Base-by-base conservation (phyloP, 2,329 filamentous ascomycete genomes). In the Sclerotinia nivalis region DNA sequence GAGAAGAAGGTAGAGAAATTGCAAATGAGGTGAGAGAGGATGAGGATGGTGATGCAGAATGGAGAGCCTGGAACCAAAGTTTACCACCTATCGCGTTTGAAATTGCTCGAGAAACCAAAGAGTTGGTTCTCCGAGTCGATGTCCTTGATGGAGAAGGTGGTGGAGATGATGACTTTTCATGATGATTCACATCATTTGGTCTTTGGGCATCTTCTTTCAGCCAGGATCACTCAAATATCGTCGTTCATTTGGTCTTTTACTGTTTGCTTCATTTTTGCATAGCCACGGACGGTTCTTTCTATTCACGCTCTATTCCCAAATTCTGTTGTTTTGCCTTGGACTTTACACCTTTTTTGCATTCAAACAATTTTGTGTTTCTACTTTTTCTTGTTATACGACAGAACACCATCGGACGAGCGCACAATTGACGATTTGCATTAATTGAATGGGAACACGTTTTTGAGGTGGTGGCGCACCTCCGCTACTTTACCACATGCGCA, bases 71-170 rank as follows among this genome's bases (percentile, higher is more conserved):
- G 83, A 90, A 86, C 68, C 89, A 91, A 78, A 89, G 87, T 40
- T 82, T 97, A 65, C 92, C 92, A 15, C 92, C 92, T 2, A 89
- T 96, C 74, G 92, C 92, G n/a, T 96, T 96, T 80, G 91, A 93
- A 80, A 91, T 95, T 77, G 93, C 91, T 9, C 86, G 91, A 71
- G 91, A 93, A 80, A 91, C 91, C 66, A 96, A 95, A 83, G 92
- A 92, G 78, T 82, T 93, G 71, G 86, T 88, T 15, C 79, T 83
- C 34, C 79, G 82, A 47, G 79, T 85, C 45, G 84, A 86, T 71
- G 69, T 75, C 22, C 75, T 79, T 66, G 76, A 77, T 61, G 74
- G 72, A 2, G 75, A 76, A 43, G 70, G 72, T 25, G 54, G 71
- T 25, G 74, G 70, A 55, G 75, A 74, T 55, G 77, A 78, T 66